Base-by-base conservation (phyloP, 495 filamentous ascomycete genomes). In the Elaphomyces granulatus region DNA sequence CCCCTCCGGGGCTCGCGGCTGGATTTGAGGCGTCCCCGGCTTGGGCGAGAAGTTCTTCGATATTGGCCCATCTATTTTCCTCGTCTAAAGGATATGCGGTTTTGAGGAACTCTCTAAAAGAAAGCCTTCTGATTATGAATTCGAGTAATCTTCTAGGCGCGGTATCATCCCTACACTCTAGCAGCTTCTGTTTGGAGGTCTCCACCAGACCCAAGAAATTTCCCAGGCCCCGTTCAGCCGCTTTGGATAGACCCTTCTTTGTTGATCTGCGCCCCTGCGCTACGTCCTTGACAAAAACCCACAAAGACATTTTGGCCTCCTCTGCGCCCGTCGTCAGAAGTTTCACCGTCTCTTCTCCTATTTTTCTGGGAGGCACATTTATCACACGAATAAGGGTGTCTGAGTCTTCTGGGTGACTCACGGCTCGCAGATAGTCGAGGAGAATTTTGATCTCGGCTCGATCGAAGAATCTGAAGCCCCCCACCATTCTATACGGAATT, bases 401-500 rank as follows among this genome's bases (percentile, higher is more conserved):
- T 41, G 85, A 93, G 48, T 93, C 87, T 12, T 78, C 71, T 2
- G 86, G 85, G 50, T 93, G 84, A 53, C 80, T 77, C 26, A 94
- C 72, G 4, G 92, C 79, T 19, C 87, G 71, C 16, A 96, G 62
- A 55, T 99, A 96, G 54, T 96, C 87, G 6, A 99, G 56, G 1
- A 96, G 54, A 3, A 80, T 72, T 54, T 92, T 95, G 51, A 99
- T 79, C 59, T 99, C 92, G 8, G 74, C 67, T 34, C 92, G 75
- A 47, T 99, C 92, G 49, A 88, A 99, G 59, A 99, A 99, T 40
- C 79, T 78, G 21, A 76, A 72, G 0, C 92, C 92, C 49, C 83
- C 92, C 36, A 95, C 82, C 92, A 96, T 96, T 20, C 76, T 76
- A 58, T 99, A 99, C 0, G 87, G 71, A 20, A 99, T 75, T 1